Evolutionary conservation across 805 yeast genomes (phyloP).

Genomic region (Dipodascus geniculatus): DNA sequence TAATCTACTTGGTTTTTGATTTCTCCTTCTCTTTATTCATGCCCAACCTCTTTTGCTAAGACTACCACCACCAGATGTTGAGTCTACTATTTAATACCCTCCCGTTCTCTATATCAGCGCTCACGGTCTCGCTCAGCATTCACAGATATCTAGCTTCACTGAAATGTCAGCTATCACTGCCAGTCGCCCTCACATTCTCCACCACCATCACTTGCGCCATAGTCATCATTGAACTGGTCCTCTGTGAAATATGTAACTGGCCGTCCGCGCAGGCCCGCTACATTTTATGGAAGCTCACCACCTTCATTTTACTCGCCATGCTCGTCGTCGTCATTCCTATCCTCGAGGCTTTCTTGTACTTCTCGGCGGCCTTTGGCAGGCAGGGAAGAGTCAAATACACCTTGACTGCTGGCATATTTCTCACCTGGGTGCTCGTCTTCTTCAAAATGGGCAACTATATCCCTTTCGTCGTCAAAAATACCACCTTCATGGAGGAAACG

Average conservation of each 20-base stretch:
- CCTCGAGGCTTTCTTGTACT: slow-evolving; percentile 12
- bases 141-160: neutral
- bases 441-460: slow-evolving; percentile 18
- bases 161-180: neutral
- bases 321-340: slow-evolving; percentile 23
- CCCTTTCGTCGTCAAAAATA: slow-evolving; percentile 14
- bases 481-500: slow-evolving; percentile 14
- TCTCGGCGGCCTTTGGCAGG: neutral
- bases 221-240: slow-evolving; percentile 26
- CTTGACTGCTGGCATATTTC: slow-evolving; percentile 11
- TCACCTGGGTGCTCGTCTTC: slow-evolving; percentile 19
- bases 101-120: neutral
- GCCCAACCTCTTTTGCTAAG: neutral
- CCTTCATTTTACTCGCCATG: slow-evolving; percentile 17
- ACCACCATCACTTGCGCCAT: slow-evolving; percentile 12
- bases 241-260: slow-evolving; percentile 27
- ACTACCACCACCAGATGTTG: neutral
- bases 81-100: neutral
- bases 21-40: neutral
- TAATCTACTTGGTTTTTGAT: too few relatives aligned
- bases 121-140: neutral
- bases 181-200: slow-evolving; percentile 5
- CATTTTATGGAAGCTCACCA: slow-evolving; percentile 19
- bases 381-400: neutral
- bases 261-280: slow-evolving; percentile 12